Evolutionary conservation across 352 stramenopile species (phyloP).

Genomic region (Globisporangium solare): DNA sequence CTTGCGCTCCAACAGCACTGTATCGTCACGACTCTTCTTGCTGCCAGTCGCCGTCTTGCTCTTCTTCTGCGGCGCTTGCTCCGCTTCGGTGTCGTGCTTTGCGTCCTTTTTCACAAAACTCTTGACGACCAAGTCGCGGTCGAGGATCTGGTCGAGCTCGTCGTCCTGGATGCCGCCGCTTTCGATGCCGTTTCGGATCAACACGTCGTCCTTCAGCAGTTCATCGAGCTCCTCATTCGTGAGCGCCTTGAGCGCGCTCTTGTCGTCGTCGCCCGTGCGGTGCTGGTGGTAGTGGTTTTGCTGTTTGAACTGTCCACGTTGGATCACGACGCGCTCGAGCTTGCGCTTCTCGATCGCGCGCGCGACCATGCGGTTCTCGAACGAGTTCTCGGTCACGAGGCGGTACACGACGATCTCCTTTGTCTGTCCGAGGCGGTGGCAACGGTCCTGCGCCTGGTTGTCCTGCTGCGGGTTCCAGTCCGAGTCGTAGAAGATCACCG

Average conservation of each 20-base stretch:
- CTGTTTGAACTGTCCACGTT: slow-evolving; percentile 78
- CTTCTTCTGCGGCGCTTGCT: background rate
- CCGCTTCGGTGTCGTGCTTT: slow-evolving; percentile 7
- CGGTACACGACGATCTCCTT: slow-evolving; percentile 91
- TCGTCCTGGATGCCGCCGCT: slow-evolving; percentile 64
- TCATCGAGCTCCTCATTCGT: slow-evolving; percentile 75
- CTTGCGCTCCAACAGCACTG: slow-evolving; percentile 37
- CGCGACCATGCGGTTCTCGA: slow-evolving; percentile 94
- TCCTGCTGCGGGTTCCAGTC: slow-evolving; percentile 99
- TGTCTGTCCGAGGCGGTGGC: slow-evolving; percentile 88
- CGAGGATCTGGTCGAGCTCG: slow-evolving; percentile 59
- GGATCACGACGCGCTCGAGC: slow-evolving; percentile 86
- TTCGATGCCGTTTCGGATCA: slow-evolving; percentile 65
- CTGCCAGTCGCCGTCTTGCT: background rate
- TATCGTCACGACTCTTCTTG: slow-evolving; percentile 9
- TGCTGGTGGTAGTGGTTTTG: slow-evolving; percentile 18
- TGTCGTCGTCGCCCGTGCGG: slow-evolving; percentile 13
- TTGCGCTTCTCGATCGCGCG: slow-evolving; percentile 90
- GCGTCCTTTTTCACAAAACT: slow-evolving; percentile 62
- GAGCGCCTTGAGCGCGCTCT: slow-evolving; percentile 27
- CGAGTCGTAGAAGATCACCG: slow-evolving; percentile 97
- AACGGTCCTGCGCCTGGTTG: slow-evolving; percentile 89
- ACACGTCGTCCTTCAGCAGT: slow-evolving; percentile 69
- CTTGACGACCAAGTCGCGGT: slow-evolving; percentile 66
- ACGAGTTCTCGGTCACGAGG: slow-evolving; percentile 90